Evolutionary conservation across 2,329 filamentous ascomycete species (phyloP).

Genomic region (Macrophomina phaseolina): DNA sequence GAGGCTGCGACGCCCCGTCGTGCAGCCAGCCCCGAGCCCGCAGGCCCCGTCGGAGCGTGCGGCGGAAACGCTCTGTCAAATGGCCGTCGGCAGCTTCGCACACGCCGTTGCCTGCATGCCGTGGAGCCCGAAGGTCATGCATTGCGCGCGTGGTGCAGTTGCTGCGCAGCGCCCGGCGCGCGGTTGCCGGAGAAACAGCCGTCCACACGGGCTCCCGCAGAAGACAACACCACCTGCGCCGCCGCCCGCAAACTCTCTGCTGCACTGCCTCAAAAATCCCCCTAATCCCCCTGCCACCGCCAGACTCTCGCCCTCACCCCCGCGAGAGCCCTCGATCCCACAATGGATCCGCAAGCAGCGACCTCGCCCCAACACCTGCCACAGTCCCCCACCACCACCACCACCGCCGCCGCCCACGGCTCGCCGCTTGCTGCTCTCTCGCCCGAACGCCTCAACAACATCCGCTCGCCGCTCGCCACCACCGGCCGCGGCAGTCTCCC

Average conservation of each 20-base stretch:
- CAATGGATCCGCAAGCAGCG: slow-evolving; percentile 18
- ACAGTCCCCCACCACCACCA: not conserved
- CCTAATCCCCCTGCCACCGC: not conserved
- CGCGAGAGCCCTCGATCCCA: not conserved
- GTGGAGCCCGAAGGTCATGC: no score
- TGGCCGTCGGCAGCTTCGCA: no score
- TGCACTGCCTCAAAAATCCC: not conserved
- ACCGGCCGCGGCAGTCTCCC: slow-evolving; percentile 47
- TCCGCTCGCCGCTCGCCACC: slow-evolving; percentile 40
- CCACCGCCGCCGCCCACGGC: slow-evolving; percentile 36
- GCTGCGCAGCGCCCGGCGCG: not conserved
- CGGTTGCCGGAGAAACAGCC: slow-evolving; percentile 6
- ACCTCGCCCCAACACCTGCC: not conserved
- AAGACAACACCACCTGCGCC: not conserved
- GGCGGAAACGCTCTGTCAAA: no score
- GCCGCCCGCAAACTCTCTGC: not conserved
- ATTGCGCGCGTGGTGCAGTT: not conserved
- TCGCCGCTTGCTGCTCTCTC: slow-evolving; percentile 66
- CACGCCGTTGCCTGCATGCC: no score
- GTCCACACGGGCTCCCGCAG: not conserved
- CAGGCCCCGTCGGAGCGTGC: no score
- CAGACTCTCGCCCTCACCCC: not conserved
- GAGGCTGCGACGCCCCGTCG: not conserved
- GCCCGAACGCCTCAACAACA: slow-evolving; percentile 66
- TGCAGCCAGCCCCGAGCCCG: not conserved